Evolutionary conservation across 768 basidiomycete species (phyloP), one percentile per base, ranked within the genome.

Genomic region (Trametopsis cervina): DNA sequence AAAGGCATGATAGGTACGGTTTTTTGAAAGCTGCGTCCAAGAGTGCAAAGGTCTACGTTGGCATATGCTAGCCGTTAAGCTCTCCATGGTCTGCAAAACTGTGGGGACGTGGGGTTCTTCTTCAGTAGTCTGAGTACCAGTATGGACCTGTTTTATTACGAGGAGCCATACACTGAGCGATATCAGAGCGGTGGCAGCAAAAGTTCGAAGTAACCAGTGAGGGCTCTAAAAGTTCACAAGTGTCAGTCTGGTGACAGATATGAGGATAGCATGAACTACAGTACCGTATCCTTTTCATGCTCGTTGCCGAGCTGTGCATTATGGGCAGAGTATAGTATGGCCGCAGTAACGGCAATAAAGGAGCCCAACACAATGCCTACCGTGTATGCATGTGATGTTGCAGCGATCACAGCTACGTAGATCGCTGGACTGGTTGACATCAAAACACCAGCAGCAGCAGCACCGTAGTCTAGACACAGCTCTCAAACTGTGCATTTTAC

Each of bases 1-100:
- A 52, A 77, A 77, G 9, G 58, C 56, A 25, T 63, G 60, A 43
- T 69, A 72, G 37, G 57, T 56, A 25, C 57, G 48, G 18, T 56
- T 22, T 53, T 51, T 41, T 45, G 53, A 22, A 20, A 15, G 37
- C 15, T 3, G 46, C 15, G 46, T 33, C 27, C 55, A 57, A 20
- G 54, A 53, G 6, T 42, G 49, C 27, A 61, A 42, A 24, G 60
- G 58, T 22, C 51, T 64, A 23, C 62, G 62, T 9, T 43, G 52
- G 54, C 59, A 66, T 2, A 36, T 42, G 7, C 50, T 26, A 22
- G 36, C 24, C 22, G 36, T 10, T 42, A 54, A 5, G 10, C 23
- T n/a, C 12, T 59, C 47, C 47, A 48, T 5, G 3, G 33, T n/a
- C 26, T 25, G 29, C 37, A 15, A 46, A 44, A 9, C 21, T 42